Percentiles rank a stretch among this genome's conserved stretches.
Evolutionary conservation across 768 basidiomycete species (phyloP).

Genomic region (Rhodotorula babjevae): DNA sequence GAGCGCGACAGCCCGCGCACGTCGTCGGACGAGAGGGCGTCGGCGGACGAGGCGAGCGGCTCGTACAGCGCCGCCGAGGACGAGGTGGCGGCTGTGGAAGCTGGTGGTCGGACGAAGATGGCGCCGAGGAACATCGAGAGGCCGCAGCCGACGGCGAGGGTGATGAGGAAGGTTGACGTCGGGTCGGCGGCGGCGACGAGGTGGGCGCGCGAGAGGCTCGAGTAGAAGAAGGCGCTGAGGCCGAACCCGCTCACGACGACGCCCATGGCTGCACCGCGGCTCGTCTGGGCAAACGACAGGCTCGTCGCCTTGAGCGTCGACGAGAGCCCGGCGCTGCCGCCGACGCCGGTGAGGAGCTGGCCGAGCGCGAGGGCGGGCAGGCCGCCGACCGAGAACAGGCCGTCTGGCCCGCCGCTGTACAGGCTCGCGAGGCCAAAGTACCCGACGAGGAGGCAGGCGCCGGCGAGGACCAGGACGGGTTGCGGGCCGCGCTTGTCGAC

Average conservation of each 20-base stretch:
- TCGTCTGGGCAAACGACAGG: conserved; percentile 13
- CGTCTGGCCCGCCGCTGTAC: conserved; percentile 20
- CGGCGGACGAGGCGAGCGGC: not conserved
- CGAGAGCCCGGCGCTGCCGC: not conserved
- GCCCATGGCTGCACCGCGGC: conserved; percentile 26
- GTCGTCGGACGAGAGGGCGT: not conserved
- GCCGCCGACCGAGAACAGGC: conserved; percentile 2
- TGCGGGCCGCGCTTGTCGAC: conserved; percentile 23
- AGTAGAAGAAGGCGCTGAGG: conserved; percentile 31
- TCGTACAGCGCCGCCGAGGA: not conserved
- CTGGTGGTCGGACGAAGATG: conserved; percentile 14
- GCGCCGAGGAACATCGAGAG: conserved; percentile 24
- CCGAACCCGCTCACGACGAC: conserved; percentile 27
- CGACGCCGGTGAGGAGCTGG: conserved; percentile 25
- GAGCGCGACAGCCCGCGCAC: not conserved
- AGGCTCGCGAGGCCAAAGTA: conserved; percentile 9
- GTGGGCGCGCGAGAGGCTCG: conserved; percentile 22
- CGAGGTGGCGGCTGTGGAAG: not conserved
- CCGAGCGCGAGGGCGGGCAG: conserved; percentile 16
- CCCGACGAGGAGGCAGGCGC: conserved; percentile 1
- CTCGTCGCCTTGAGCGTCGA: conserved; percentile 19
- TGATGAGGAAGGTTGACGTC: conserved; percentile 28
- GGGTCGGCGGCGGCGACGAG: conserved; percentile 21
- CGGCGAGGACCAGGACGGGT: conserved; percentile 5
- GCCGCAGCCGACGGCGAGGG: conserved; percentile 20